Evolutionary conservation across 2,329 filamentous ascomycete genomes (phyloP).

Genomic region (Aquanectria penicillioides): DNA sequence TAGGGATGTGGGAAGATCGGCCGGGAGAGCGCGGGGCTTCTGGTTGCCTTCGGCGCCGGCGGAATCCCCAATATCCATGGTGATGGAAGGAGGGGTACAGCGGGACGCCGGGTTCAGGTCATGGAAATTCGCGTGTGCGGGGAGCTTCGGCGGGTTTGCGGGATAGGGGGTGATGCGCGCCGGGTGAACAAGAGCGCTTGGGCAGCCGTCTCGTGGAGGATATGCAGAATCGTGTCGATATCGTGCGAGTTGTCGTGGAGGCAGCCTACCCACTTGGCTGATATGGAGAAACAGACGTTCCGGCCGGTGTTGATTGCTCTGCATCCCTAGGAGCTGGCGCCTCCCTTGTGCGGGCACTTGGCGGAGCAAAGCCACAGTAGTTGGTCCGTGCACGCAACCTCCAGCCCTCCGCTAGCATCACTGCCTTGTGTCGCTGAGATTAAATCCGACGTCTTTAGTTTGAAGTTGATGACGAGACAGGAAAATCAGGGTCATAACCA

Average conservation of each 20-base stretch:
- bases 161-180: not conserved
- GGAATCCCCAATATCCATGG: constrained; percentile 70
- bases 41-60: constrained; percentile 52
- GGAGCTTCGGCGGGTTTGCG: constrained; percentile 12
- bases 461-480: constrained; percentile 29
- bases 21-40: constrained; percentile 70
- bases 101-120: constrained; percentile 44
- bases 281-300: constrained; percentile 41
- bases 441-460: constrained; percentile 30
- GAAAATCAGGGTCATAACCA: too few species aligned
- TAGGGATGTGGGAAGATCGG: constrained; percentile 89
- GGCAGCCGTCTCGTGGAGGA: constrained; percentile 14
- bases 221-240: constrained; percentile 28
- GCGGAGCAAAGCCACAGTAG: constrained; percentile 31
- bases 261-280: constrained; percentile 38
- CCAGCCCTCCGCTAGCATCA: constrained; percentile 4
- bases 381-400: constrained; percentile 22
- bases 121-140: constrained; percentile 41
- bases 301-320: constrained; percentile 31
- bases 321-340: constrained; percentile 22
- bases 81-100: constrained; percentile 57
- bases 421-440: constrained; percentile 17
- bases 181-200: not conserved
- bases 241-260: constrained; percentile 36
- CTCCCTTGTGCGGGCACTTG: constrained; percentile 18